Evolutionary conservation across 1,284 basidiomycete species (phyloP), one percentile per base, ranked within the genome.

Genomic region (Athelia psychrophila): DNA sequence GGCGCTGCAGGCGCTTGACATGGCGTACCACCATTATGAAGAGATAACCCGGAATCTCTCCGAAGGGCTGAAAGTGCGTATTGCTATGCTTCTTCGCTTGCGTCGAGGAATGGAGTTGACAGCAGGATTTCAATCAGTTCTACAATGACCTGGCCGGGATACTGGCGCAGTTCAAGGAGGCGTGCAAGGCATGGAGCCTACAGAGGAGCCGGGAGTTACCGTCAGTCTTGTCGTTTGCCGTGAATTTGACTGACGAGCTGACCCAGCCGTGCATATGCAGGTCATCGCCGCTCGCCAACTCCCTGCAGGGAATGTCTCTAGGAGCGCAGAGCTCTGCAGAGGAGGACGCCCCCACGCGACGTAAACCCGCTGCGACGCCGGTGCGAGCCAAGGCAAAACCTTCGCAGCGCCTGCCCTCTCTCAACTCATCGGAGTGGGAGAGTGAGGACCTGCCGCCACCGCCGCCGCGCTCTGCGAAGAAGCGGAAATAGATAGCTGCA

Each of bases 21-120:
- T 88, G 32, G 91, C 93, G 0, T 93, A 93, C 68, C 86, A 87
- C 70, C 93, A 93, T 64, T 97, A 95, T 69, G 79, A 83, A 47
- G 95, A 98, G 68, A 89, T 97, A 16, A 77, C 76, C 2, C 81
- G 84, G 50, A 94, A 98, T 65, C 75, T 96, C 12, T 86, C 91
- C 49, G 95, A 98, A 65, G 95, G 95, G 1, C 78, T 93, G 58
- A 88, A 93, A 74, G 91, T 87, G 58, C 25, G 69, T 50, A 20
- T 30, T 42, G 20, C 27, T 47, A 13, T 52, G 33, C 22, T 32
- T n/a, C n/a, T n/a, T n/a, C n/a, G n/a, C n/a, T n/a, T n/a, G n/a
- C n/a, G n/a, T n/a, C n/a, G n/a, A n/a, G n/a, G n/a, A 2, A 23
- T 16, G 20, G 46, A 3, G 44, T 33, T 42, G 8, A n/a, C n/a